phyloP scores from a whole-genome alignment of 768 basidiomycete genomes.

The Termitomyces sp. region DNA sequence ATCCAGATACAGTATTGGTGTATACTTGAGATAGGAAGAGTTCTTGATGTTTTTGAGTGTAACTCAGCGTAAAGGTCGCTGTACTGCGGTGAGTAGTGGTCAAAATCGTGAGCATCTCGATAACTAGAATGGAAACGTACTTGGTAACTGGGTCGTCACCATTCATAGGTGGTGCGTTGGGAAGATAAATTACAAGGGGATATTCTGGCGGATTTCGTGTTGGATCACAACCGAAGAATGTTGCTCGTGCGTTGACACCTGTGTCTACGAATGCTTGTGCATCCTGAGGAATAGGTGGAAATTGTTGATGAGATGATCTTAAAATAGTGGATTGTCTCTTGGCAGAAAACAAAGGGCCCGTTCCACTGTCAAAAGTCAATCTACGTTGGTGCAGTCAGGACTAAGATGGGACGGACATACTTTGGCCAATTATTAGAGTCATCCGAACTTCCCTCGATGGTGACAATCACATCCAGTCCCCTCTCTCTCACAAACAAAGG shows the following conservation, averaged over 20 bases:
- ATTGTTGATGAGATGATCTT: conserved; percentile 46
- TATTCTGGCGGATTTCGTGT: conserved; percentile 41
- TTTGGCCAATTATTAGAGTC: conserved; percentile 62
- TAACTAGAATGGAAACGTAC: conserved; percentile 25
- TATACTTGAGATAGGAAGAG: conserved; percentile 61
- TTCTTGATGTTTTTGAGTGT: conserved; percentile 45
- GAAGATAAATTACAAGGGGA: conserved; percentile 70
- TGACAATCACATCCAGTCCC: conserved; percentile 68
- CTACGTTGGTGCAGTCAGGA: not conserved
- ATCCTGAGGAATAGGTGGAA: conserved; percentile 58
- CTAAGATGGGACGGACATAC: conserved; percentile 26
- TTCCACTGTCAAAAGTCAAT: conserved; percentile 35
- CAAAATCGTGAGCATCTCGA: not conserved
- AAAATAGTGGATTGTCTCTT: conserved; percentile 38
- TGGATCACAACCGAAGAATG: conserved; percentile 78
- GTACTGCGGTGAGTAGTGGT: conserved; percentile 35
- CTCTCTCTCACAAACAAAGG: conserved; percentile 68
- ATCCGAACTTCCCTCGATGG: conserved; percentile 63
- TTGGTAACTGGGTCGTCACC: conserved; percentile 62
- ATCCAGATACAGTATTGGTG: conserved; percentile 50
- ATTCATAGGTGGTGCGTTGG: conserved; percentile 66
- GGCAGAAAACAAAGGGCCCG: conserved; percentile 38
- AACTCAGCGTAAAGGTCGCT: conserved; percentile 54
- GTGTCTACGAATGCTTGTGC: conserved; percentile 46
- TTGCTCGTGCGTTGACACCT: conserved; percentile 62